Conservation (phyloP, 2,329 filamentous ascomycete genomes). For the Fusarium chaquense region DNA sequence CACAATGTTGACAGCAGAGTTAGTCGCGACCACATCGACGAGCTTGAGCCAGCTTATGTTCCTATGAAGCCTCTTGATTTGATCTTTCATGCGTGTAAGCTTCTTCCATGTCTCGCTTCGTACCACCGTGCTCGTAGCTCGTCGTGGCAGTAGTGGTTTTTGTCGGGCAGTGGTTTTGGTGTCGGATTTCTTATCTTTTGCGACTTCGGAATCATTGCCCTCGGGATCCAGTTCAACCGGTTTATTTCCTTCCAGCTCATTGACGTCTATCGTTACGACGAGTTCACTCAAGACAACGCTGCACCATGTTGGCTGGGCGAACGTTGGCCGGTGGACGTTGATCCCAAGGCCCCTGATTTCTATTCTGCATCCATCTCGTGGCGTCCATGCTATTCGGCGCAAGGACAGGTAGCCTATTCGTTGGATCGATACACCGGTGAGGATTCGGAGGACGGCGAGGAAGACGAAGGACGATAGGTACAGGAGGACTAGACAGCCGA, state of each 20-base stretch:
- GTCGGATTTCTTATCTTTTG: conserved; percentile 42
- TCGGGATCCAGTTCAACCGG: conserved; percentile 39
- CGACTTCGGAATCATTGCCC: conserved; percentile 47
- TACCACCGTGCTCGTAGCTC: conserved; percentile 41
- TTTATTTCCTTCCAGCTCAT: conserved; percentile 69
- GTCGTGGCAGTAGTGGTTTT: conserved; percentile 30
- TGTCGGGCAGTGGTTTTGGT: conserved; percentile 46
- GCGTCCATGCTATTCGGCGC: conserved; percentile 89
- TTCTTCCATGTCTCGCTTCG: conserved; percentile 84
- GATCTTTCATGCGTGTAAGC: conserved; percentile 83
- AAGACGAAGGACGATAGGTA: conserved; percentile 94
- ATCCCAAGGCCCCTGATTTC: conserved; percentile 91
- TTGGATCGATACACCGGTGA: conserved; percentile 95
- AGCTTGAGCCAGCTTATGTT: conserved; percentile 90
- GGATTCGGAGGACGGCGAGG: conserved; percentile 91
- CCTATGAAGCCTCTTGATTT: conserved; percentile 85
- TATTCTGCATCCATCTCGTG: conserved; percentile 87
- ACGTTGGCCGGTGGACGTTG: conserved; percentile 91
- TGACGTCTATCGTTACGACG: conserved; percentile 83
- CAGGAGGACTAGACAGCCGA: conserved; percentile 84
- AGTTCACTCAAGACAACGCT: conserved; percentile 90
- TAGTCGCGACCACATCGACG: conserved; percentile 88
- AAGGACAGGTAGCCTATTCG: conserved; percentile 93
- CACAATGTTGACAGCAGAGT: conserved; percentile 79
- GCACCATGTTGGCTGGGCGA: conserved; percentile 96